These are phyloP conservation scores for Pseudogymnoascus sp. DNA, from an alignment of 2,329 filamentous ascomycete genomes.

Conservation along the genomic window DNA sequence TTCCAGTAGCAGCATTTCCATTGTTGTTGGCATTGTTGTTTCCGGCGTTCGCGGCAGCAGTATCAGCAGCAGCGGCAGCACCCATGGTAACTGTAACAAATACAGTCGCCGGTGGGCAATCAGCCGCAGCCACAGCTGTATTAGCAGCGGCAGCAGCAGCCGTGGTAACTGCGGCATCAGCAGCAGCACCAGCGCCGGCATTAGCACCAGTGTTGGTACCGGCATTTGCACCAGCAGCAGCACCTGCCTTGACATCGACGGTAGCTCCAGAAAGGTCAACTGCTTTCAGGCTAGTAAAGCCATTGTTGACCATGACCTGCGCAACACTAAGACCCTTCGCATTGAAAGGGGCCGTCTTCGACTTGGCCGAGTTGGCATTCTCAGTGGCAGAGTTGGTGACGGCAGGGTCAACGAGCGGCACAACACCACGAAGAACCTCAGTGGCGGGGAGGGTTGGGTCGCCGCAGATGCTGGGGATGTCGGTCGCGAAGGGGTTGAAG, in stretches of 20 bases:
- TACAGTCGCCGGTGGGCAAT: constrained; percentile 13
- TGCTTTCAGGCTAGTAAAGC: constrained; percentile 54
- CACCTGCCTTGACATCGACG: constrained; percentile 30
- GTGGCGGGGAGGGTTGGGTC: constrained; percentile 57
- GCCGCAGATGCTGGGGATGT: constrained; percentile 55
- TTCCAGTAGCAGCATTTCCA: background rate
- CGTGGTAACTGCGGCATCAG: background rate
- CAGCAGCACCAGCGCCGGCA: constrained; percentile 13
- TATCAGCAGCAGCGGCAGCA: constrained; percentile 15
- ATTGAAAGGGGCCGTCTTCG: constrained; percentile 46
- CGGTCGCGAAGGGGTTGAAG: constrained; percentile 60
- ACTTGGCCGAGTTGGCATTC: constrained; percentile 52
- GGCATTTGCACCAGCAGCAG: constrained; percentile 22
- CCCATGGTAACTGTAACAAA: constrained; percentile 19
- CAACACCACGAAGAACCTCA: constrained; percentile 54
- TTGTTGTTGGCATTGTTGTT: constrained; percentile 15
- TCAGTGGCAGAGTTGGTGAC: constrained; percentile 49
- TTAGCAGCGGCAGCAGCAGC: constrained; percentile 13
- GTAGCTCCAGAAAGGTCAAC: constrained; percentile 29
- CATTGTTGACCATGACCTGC: constrained; percentile 53
- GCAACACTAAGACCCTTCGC: constrained; percentile 59
- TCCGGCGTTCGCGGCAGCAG: constrained; percentile 3
- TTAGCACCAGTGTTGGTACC: constrained; percentile 10
- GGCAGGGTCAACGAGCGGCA: constrained; percentile 59
- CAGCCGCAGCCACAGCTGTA: constrained; percentile 17